Conservation (phyloP, 2,329 filamentous ascomycete species). For the Hortaea sp. region DNA sequence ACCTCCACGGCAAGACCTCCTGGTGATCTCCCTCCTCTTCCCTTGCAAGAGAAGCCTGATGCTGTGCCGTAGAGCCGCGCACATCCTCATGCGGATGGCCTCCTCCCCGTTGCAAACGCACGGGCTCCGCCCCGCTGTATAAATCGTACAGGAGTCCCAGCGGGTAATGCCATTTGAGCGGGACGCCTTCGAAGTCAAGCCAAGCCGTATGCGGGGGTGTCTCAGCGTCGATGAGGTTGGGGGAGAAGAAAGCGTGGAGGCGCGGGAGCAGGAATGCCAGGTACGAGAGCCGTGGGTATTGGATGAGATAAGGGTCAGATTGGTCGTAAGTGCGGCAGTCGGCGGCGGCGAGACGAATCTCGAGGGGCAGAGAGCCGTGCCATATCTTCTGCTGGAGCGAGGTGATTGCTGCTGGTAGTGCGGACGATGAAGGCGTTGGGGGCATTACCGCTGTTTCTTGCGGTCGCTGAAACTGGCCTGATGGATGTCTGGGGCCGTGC, state of each 20-base stretch:
- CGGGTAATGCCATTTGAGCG: slow-evolving; percentile 63
- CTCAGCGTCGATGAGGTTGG: slow-evolving; percentile 48
- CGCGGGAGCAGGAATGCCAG: slow-evolving; percentile 54
- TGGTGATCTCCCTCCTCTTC: not conserved
- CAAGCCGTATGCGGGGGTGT: slow-evolving; percentile 45
- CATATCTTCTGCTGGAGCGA: slow-evolving; percentile 44
- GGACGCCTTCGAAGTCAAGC: slow-evolving; percentile 58
- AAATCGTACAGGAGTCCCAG: slow-evolving; percentile 60
- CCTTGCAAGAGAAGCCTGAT: too few relatives aligned
- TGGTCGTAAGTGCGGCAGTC: slow-evolving; percentile 53
- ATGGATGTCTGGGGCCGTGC: too few relatives aligned
- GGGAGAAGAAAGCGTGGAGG: slow-evolving; percentile 52
- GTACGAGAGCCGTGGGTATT: slow-evolving; percentile 57
- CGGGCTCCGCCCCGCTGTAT: slow-evolving; percentile 49
- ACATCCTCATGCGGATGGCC: not conserved
- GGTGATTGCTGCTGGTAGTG: slow-evolving; percentile 18
- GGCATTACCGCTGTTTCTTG: too few relatives aligned
- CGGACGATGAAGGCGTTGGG: slow-evolving; percentile 4
- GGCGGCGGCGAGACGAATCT: slow-evolving; percentile 47
- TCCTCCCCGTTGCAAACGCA: slow-evolving; percentile 17
- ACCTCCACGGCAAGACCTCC: slow-evolving; percentile 47
- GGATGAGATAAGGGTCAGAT: slow-evolving; percentile 52
- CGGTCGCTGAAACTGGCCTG: too few relatives aligned
- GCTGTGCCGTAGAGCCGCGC: not conserved
- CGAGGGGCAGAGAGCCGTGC: slow-evolving; percentile 49